Evolutionary conservation across 2,329 filamentous ascomycete genomes (phyloP).

Genomic region (Hirsutella rhossiliensis): DNA sequence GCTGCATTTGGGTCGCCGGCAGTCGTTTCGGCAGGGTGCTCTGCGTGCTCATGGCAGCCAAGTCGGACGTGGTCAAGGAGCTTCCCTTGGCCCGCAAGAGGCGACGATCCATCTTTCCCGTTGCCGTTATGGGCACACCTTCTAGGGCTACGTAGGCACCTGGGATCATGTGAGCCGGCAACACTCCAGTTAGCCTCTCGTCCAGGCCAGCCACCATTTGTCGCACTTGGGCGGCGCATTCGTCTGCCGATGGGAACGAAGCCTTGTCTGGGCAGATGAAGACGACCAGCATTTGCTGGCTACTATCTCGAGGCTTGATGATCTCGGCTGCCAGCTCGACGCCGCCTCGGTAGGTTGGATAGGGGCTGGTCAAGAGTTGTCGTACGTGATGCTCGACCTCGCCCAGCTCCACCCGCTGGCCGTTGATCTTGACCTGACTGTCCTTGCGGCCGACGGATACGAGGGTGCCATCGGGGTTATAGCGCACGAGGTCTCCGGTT

Average conservation of each 20-base stretch:
- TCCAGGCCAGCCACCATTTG: neutral
- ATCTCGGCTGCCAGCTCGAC: conserved; percentile 5
- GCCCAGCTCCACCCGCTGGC: conserved; percentile 15
- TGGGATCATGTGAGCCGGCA: neutral
- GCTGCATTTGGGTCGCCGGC: neutral
- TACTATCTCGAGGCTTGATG: conserved; percentile 1
- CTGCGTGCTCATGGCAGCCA: neutral
- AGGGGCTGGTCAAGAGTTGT: neutral
- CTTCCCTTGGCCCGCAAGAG: neutral
- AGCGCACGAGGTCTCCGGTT: conserved; percentile 12
- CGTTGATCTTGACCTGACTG: conserved; percentile 42
- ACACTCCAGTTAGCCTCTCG: neutral
- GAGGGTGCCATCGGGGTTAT: conserved; percentile 21
- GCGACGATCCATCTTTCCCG: neutral
- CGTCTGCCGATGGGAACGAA: neutral
- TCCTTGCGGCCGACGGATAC: conserved; percentile 12
- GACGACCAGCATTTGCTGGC: conserved; percentile 1
- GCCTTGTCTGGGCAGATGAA: conserved; percentile 1
- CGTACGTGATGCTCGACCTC: neutral
- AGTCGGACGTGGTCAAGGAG: neutral
- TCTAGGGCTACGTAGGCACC: neutral
- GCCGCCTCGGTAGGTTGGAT: neutral
- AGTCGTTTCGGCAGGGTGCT: neutral
- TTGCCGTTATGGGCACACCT: neutral
- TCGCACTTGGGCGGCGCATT: neutral